These are phyloP conservation scores for Artemisia tridentata DNA, from an alignment of 129 eudicot genomes.

Conservation along the genomic window DNA sequence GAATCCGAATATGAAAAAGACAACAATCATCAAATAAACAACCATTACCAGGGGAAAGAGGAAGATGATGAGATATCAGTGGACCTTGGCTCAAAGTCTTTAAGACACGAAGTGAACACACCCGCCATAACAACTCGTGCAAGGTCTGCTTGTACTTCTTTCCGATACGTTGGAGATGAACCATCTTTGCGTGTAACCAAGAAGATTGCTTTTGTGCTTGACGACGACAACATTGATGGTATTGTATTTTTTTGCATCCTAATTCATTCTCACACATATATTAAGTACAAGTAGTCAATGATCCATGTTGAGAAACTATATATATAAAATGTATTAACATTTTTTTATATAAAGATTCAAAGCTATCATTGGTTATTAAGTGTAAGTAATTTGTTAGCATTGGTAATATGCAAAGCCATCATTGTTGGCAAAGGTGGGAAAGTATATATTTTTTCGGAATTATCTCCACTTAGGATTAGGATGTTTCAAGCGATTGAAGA, in stretches of 20 bases:
- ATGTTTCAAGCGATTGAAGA: too few relatives aligned
- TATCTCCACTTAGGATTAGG: too few relatives aligned
- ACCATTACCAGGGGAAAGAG: not conserved
- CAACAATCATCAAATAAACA: constrained; percentile 13
- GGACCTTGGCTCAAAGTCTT: constrained; percentile 9
- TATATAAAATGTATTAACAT: not conserved
- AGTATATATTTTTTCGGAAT: too few relatives aligned
- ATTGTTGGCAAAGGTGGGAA: too few relatives aligned
- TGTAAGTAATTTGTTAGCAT: not conserved
- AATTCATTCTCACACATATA: not conserved
- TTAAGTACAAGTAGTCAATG: not conserved
- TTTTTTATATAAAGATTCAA: not conserved
- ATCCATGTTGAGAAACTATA: not conserved
- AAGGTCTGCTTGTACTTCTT: constrained; percentile 38
- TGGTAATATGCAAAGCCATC: not conserved
- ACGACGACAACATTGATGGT: constrained; percentile 47
- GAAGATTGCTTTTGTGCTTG: constrained; percentile 33
- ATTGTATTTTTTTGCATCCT: constrained; percentile 4
- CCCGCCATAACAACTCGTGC: constrained; percentile 37
- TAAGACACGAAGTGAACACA: constrained; percentile 24
- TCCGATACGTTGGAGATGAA: constrained; percentile 38
- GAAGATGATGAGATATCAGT: constrained; percentile 25
- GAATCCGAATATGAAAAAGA: constrained; percentile 35
- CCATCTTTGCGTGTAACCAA: constrained; percentile 39
- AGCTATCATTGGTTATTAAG: not conserved